These are phyloP conservation scores for Suillus ampliporus DNA, from an alignment of 768 basidiomycete species.

Conservation along the genomic window DNA sequence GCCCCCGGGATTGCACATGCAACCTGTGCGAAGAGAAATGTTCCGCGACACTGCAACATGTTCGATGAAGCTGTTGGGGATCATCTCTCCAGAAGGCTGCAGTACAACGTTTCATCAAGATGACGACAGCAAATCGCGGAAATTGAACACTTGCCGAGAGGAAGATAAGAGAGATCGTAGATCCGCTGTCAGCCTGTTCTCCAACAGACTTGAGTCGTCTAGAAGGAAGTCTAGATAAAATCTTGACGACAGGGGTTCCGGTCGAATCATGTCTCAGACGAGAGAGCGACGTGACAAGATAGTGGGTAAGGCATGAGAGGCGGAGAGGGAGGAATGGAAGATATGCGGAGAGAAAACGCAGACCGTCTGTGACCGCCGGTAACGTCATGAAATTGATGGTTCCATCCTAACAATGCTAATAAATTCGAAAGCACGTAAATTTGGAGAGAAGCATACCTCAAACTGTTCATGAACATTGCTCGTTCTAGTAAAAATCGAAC, in stretches of 20 bases:
- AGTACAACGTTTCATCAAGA: neutral
- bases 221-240: conserved; percentile 67
- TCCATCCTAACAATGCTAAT: conserved; percentile 62
- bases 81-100: conserved; percentile 68
- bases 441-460: conserved; percentile 55
- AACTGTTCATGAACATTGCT: conserved; percentile 71
- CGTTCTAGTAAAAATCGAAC: conserved; percentile 65
- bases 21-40: conserved; percentile 82
- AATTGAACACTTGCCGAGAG: conserved; percentile 54
- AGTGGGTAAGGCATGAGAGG: conserved; percentile 70
- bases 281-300: conserved; percentile 60
- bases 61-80: conserved; percentile 78
- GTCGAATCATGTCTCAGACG: conserved; percentile 65
- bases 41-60: conserved; percentile 64
- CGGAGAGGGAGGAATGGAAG: conserved; percentile 80
- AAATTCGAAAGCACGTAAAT: conserved; percentile 3
- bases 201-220: conserved; percentile 60
- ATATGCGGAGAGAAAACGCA: conserved; percentile 79
- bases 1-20: conserved; percentile 89
- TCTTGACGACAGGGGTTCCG: conserved; percentile 64
- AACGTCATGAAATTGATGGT: conserved; percentile 83
- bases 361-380: conserved; percentile 78
- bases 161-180: conserved; percentile 66
- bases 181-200: conserved; percentile 70
- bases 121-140: neutral